Evolutionary conservation across 2,329 filamentous ascomycete species (phyloP).

Genomic region (Hypoxylon sp.): DNA sequence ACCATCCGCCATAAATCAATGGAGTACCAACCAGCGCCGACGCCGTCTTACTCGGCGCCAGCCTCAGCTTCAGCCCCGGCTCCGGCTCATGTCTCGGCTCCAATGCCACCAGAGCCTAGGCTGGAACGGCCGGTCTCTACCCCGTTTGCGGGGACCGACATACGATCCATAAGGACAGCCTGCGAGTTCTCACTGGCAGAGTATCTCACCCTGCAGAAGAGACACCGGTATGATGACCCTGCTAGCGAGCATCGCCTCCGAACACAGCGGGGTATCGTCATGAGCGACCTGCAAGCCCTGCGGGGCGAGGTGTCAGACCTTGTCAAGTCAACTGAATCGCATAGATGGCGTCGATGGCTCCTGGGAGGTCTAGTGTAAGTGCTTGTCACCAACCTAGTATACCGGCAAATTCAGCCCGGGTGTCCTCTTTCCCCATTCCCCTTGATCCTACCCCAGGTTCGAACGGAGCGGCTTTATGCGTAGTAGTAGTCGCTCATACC

Average conservation of each 20-base stretch:
- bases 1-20: conserved; percentile 28
- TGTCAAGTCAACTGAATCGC: conserved; percentile 62
- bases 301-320: conserved; percentile 62
- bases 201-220: conserved; percentile 55
- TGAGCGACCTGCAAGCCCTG: conserved; percentile 62
- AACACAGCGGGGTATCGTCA: conserved; percentile 59
- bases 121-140: conserved; percentile 37
- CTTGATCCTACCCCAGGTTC: background rate
- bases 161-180: conserved; percentile 46
- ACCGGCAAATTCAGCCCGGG: background rate
- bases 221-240: conserved; percentile 52
- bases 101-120: conserved; percentile 32
- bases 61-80: conserved; percentile 16
- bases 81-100: conserved; percentile 19
- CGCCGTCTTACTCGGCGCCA: conserved; percentile 35
- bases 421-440: background rate
- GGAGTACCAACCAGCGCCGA: conserved; percentile 40
- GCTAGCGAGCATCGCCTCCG: conserved; percentile 62
- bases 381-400: background rate
- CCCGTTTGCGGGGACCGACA: conserved; percentile 46
- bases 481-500: background rate
- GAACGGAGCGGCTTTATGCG: background rate
- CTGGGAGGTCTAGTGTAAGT: conserved; percentile 67
- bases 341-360: conserved; percentile 68
- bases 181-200: conserved; percentile 56